phyloP scores from a whole-genome alignment of 805 yeast genomes.

The Barnettozyma sp. region DNA sequence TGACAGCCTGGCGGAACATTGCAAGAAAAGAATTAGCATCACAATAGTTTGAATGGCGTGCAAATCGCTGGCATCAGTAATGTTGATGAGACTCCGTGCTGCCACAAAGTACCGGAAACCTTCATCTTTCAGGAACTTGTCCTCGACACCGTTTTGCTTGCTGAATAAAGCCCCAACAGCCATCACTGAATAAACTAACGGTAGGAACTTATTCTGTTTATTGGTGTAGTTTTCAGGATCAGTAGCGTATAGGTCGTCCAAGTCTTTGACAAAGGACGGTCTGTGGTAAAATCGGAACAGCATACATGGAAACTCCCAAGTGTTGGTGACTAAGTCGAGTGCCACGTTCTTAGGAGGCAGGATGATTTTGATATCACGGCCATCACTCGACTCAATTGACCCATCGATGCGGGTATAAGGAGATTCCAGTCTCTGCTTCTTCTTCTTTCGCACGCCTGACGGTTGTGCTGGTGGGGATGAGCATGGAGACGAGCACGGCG shows the following conservation, averaged over 20 bases:
- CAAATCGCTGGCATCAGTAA: constrained; percentile 74
- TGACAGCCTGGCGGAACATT: constrained; percentile 80
- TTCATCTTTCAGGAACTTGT: constrained; percentile 51
- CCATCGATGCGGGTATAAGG: constrained; percentile 32
- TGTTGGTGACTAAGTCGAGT: constrained; percentile 58
- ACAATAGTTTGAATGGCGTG: constrained; percentile 80
- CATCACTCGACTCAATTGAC: constrained; percentile 31
- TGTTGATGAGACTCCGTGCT: constrained; percentile 72
- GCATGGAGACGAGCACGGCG: too few relatives aligned
- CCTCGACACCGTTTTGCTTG: constrained; percentile 34
- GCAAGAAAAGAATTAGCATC: constrained; percentile 78
- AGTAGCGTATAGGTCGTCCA: constrained; percentile 68
- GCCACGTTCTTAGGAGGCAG: constrained; percentile 75
- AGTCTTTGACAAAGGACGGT: constrained; percentile 67
- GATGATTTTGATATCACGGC: constrained; percentile 50
- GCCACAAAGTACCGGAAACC: constrained; percentile 77
- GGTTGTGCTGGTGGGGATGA: constrained; percentile 8
- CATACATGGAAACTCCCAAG: constrained; percentile 85
- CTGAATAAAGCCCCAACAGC: constrained; percentile 82
- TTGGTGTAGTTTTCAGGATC: constrained; percentile 67
- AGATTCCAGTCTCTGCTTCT: constrained; percentile 13
- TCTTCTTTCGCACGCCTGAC: constrained; percentile 4
- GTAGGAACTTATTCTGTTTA: constrained; percentile 67
- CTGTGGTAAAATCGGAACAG: constrained; percentile 80
- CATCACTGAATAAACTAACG: constrained; percentile 77